Evolutionary conservation across 2,329 filamentous ascomycete genomes (phyloP).

Genomic region (Sphaerulina musiva): DNA sequence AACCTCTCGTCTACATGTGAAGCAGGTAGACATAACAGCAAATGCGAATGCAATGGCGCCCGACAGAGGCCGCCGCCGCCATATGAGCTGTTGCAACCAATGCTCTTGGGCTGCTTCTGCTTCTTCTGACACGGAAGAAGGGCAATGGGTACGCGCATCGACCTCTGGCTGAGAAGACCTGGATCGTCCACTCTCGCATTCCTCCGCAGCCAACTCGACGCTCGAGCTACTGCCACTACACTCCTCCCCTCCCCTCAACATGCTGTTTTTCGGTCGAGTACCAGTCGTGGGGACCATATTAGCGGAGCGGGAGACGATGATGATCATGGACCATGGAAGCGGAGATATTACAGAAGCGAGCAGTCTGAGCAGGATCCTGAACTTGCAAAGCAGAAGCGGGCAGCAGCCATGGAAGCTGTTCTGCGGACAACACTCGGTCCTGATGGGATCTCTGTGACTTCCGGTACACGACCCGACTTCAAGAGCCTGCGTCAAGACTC

Average conservation of each 20-base stretch:
- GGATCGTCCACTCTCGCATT: slow-evolving; percentile 36
- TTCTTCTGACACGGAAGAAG: not conserved
- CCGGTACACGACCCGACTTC: not conserved
- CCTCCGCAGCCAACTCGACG: slow-evolving; percentile 30
- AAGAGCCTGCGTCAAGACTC: slow-evolving; percentile 30
- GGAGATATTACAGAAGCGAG: slow-evolving; percentile 1
- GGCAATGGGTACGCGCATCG: slow-evolving; percentile 41
- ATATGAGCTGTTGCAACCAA: slow-evolving; percentile 12
- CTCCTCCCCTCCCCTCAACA: not conserved
- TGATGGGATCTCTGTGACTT: not conserved
- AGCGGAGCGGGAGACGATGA: not conserved
- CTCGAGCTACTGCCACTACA: slow-evolving; percentile 4
- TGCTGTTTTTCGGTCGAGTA: not conserved
- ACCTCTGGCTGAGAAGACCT: slow-evolving; percentile 41
- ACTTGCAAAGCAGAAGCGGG: not conserved
- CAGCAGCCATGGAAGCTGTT: slow-evolving; percentile 10
- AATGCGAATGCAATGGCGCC: slow-evolving; percentile 32
- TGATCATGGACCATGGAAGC: not conserved
- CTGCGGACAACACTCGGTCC: slow-evolving; percentile 13
- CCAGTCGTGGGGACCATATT: not conserved
- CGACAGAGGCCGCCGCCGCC: slow-evolving; percentile 24
- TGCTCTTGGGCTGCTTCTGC: too few relatives aligned
- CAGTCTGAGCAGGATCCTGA: not conserved
- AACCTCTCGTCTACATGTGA: too few relatives aligned
- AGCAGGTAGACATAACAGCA: not conserved